phyloP scores from a whole-genome alignment of 148 eudicot species.

The Dysphania ambrosioides region DNA sequence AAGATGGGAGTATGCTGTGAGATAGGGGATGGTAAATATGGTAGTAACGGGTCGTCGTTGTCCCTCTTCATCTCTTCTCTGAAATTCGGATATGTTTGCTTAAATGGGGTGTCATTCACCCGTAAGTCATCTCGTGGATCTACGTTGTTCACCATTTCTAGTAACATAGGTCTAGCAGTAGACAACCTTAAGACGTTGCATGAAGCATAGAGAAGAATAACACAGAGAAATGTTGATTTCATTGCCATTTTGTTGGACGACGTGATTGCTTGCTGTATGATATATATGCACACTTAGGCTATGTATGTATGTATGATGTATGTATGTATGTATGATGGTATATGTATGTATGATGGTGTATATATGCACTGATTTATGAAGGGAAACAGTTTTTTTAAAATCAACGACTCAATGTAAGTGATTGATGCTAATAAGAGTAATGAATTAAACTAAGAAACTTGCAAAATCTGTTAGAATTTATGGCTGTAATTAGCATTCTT shows the following conservation, averaged over 20 bases:
- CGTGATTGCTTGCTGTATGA: too few species aligned
- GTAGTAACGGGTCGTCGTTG: too few species aligned
- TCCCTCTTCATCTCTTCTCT: not conserved
- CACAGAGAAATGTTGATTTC: constrained; percentile 4
- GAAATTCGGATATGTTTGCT: not conserved
- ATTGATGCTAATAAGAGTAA: not conserved
- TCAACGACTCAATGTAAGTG: not conserved
- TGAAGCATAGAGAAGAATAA: constrained; percentile 9
- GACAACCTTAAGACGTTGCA: constrained; percentile 10
- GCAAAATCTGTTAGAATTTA: not conserved
- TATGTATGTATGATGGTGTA: too few species aligned
- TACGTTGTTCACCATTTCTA: not conserved
- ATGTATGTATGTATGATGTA: too few species aligned
- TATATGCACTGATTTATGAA: not conserved
- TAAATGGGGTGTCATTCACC: not conserved
- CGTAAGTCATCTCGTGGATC: not conserved
- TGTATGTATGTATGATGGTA: too few species aligned
- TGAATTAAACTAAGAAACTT: not conserved
- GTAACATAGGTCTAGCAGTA: not conserved
- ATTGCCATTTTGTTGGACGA: not conserved
- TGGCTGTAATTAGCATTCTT: not conserved
- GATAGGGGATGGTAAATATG: not conserved
- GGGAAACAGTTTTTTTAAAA: not conserved
- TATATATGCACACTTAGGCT: too few species aligned
- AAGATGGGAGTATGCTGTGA: not conserved